phyloP scores from a whole-genome alignment of 2,329 filamentous ascomycete genomes.

The Beauveria caledonica region DNA sequence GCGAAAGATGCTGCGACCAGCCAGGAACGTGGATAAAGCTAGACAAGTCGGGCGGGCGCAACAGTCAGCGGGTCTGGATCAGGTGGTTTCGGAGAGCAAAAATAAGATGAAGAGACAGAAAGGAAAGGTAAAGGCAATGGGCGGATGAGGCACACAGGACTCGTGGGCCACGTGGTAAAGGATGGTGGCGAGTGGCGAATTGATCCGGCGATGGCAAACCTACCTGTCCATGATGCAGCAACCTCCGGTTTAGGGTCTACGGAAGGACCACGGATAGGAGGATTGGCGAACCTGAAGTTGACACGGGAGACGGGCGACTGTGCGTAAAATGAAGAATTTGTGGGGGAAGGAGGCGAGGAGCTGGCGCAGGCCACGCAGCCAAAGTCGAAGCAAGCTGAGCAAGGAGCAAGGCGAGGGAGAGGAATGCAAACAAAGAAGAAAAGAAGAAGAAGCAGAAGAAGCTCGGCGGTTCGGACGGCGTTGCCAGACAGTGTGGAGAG shows the following conservation, averaged over 20 bases:
- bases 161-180: background rate
- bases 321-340: background rate
- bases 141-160: conserved; percentile 1
- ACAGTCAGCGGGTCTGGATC: background rate
- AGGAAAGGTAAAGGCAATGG: background rate
- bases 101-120: too few species aligned
- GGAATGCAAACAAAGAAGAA: background rate
- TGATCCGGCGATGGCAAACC: background rate
- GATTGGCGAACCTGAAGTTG: background rate
- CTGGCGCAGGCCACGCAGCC: background rate
- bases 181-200: background rate
- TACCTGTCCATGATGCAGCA: conserved; percentile 9
- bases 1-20: conserved; percentile 40
- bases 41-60: conserved; percentile 7
- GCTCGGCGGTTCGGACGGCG: conserved; percentile 3
- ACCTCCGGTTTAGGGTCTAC: conserved; percentile 9
- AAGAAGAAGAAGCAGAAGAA: background rate
- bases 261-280: conserved; percentile 2
- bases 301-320: background rate
- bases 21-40: conserved; percentile 48
- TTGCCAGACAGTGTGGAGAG: conserved; percentile 3
- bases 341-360: background rate
- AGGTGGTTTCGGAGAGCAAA: background rate
- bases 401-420: background rate
- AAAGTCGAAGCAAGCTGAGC: background rate